Base-by-base conservation (phyloP, 805 yeast genomes). In the Grigorovia jiainica region DNA sequence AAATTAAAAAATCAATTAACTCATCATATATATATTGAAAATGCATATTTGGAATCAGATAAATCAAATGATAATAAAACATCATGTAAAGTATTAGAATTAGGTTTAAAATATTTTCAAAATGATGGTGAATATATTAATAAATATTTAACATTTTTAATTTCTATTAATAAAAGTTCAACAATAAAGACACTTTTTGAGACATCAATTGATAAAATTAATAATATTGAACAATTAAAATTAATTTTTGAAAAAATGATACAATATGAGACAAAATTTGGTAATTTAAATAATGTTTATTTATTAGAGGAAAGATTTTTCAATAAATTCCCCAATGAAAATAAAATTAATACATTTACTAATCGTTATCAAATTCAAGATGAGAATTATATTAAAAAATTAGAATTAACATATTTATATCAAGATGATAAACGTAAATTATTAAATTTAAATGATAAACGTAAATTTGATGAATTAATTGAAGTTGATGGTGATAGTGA, bases 151-250 rank as follows among this genome's bases (percentile, higher is more conserved):
- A 75, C 80, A 46, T 89, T 82, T 54, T 65, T 92, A 48, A 72
- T 87, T 17, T 65, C 72, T 45, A 68, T 74, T 21, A 82, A 81
- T 55, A 83, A 80, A 52, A 89, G 78, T 64, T 71, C 76, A 4
- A 72, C 83, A 53, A 83, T 87, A 15, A 80, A 90, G 51, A 84
- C 87, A 7, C 69, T 87, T 30, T 82, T 90, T 57, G 97, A 92
- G 60, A 72, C 82, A 3, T 78, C 87, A 0, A 68, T 82, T 8
- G 75, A 80, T 8, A 77, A 73, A 37, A 49, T 61, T 10, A 48
- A 38, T 34, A 51, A 55, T 31, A 36, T 53, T 4, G 58, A 56
- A 6, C 65, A 67, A 41, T 53, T 76, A 47, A 65, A 70, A 41
- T 64, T 63, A 32, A 64, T 82, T 31, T 78, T 71, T 51, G 74